Percentiles rank a stretch among this genome's conserved stretches.
These are phyloP conservation scores for Leccinum subrobustum DNA, from an alignment of 1,284 basidiomycete genomes.

Conservation along the genomic window DNA sequence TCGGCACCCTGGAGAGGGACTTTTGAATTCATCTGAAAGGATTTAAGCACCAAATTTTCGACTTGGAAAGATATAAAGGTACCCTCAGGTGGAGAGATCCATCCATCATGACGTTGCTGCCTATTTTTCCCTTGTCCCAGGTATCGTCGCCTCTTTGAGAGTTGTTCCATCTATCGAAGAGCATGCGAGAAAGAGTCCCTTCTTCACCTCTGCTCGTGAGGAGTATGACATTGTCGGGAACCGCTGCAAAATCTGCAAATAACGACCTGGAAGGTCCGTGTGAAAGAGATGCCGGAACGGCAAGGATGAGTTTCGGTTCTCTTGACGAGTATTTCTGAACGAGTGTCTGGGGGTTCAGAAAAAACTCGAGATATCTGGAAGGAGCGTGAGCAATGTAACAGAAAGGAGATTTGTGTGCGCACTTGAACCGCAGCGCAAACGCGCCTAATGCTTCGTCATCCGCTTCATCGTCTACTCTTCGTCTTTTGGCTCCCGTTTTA, in stretches of 20 bases:
- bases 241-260: slow-evolving; percentile 81
- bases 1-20: slow-evolving; percentile 86
- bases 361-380: slow-evolving; percentile 84
- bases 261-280: slow-evolving; percentile 88
- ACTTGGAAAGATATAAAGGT: slow-evolving; percentile 19
- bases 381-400: slow-evolving; percentile 6
- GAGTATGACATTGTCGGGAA: slow-evolving; percentile 82
- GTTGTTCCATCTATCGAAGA: slow-evolving; percentile 88
- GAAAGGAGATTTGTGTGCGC: slow-evolving; percentile 15
- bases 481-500: slow-evolving; percentile 54
- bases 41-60: slow-evolving; percentile 12
- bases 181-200: slow-evolving; percentile 72
- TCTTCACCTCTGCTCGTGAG: slow-evolving; percentile 80
- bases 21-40: slow-evolving; percentile 77
- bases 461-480: slow-evolving; percentile 62
- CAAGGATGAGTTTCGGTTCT: slow-evolving; percentile 90
- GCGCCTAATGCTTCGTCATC: slow-evolving; percentile 77
- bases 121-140: slow-evolving; percentile 89
- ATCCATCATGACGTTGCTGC: slow-evolving; percentile 78
- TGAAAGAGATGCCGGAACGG: slow-evolving; percentile 89
- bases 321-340: slow-evolving; percentile 81
- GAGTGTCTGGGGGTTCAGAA: slow-evolving; percentile 78
- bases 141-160: slow-evolving; percentile 75
- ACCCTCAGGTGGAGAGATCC: slow-evolving; percentile 68
- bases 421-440: slow-evolving; percentile 76